Evolutionary conservation across 2,329 filamentous ascomycete genomes (phyloP).

Genomic region (Sporothrix schenckii): DNA sequence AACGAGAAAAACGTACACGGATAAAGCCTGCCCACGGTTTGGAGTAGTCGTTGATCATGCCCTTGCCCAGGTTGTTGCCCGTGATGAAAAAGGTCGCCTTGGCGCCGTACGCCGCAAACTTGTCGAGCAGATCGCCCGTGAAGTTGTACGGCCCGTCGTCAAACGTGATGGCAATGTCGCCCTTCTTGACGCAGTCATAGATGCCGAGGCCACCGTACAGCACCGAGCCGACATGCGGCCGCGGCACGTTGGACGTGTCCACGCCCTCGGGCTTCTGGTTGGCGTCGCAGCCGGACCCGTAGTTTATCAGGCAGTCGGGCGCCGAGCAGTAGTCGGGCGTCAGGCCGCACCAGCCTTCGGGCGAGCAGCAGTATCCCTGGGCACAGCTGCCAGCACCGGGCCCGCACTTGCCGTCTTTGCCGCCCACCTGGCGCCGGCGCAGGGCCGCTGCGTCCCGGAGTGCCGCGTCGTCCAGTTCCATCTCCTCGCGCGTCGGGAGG

Average conservation of each 20-base stretch:
- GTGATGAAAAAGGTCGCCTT: conserved; percentile 71
- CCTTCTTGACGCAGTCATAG: conserved; percentile 58
- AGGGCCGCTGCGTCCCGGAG: conserved; percentile 26
- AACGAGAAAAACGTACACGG: conserved; percentile 40
- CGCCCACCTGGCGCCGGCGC: conserved; percentile 36
- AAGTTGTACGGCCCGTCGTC: conserved; percentile 68
- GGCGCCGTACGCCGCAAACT: conserved; percentile 60
- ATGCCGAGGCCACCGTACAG: conserved; percentile 61
- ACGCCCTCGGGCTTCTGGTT: conserved; percentile 58
- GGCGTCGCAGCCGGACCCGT: conserved; percentile 63
- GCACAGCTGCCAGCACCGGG: conserved; percentile 40
- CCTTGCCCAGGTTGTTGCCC: conserved; percentile 60
- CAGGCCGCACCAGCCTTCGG: conserved; percentile 55
- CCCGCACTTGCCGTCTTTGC: conserved; percentile 40
- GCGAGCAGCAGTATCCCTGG: conserved; percentile 43
- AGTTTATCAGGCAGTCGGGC: conserved; percentile 64
- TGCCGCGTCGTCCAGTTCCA: conserved; percentile 8
- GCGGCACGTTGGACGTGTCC: conserved; percentile 57
- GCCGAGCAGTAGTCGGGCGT: conserved; percentile 60
- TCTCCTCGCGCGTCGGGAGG: conserved; percentile 14
- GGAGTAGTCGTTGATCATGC: conserved; percentile 56
- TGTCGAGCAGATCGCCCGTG: conserved; percentile 63
- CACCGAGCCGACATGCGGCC: conserved; percentile 57
- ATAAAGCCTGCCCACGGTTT: conserved; percentile 53
- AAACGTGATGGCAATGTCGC: conserved; percentile 67